These are phyloP conservation scores for Skeletonema menzelii DNA, from an alignment of 108 stramenopile species.

Conservation along the genomic window DNA sequence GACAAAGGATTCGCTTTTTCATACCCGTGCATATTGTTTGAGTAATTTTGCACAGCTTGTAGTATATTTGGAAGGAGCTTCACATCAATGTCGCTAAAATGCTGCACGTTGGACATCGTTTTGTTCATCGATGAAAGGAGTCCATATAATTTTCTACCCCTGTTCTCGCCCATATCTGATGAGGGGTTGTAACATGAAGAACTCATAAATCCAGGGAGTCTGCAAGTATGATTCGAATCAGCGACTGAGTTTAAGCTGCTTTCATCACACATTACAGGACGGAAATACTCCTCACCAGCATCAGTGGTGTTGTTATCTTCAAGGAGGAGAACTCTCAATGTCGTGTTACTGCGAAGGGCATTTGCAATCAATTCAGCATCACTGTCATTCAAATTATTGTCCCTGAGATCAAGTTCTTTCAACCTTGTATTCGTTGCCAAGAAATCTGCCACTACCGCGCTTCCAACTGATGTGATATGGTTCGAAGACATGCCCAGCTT, in stretches of 20 bases:
- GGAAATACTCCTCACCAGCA: not conserved
- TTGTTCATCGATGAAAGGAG: not conserved
- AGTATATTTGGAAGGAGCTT: not conserved
- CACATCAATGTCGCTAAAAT: constrained; percentile 1
- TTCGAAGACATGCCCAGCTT: not conserved
- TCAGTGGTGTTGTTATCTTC: not conserved
- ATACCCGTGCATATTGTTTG: not conserved
- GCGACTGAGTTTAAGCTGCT: not conserved
- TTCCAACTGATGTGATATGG: not conserved
- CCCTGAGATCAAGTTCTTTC: not conserved
- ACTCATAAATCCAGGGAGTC: too few relatives aligned
- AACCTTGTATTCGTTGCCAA: not conserved
- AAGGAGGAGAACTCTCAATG: not conserved
- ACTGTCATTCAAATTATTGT: not conserved
- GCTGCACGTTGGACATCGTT: not conserved
- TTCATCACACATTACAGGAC: not conserved
- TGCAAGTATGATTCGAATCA: not conserved
- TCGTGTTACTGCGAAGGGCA: not conserved
- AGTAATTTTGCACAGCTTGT: not conserved
- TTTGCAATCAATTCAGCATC: not conserved
- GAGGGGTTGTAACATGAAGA: too few relatives aligned
- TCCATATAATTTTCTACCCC: not conserved
- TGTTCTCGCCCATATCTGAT: not conserved
- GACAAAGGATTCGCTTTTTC: not conserved
- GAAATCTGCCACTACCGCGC: not conserved